Evolutionary conservation across 768 basidiomycete species (phyloP), one percentile per base, ranked within the genome.

Genomic region (Scleroderma bovista): DNA sequence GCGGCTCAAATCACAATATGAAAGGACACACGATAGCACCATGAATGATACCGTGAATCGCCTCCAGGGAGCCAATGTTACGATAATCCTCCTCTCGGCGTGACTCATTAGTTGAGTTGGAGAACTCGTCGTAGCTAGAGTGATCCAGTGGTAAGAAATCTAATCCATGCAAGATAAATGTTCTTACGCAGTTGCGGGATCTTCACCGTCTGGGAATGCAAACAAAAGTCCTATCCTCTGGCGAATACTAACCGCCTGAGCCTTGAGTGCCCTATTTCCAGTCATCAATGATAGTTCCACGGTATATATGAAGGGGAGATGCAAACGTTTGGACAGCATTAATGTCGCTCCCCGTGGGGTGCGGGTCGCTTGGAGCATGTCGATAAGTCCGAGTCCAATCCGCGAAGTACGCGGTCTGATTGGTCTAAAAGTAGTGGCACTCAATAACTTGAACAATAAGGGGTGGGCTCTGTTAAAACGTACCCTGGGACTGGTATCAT

Each of bases 121-220:
- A 65, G 33, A 64, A 66, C 12, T 62, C 57, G 17, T 66, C 62
- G 42, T 64, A 65, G 22, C 64, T 64, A 17, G 17, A 41, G n/a
- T 15, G 13, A 40, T 50, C 2, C 26, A 29, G 5, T 29, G 26
- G 26, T 29, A 29, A 29, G 26, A 29, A 29, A 29, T 29, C 9
- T 29, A 29, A 9, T 11, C 38, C 50, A 6, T 23, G 23, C 19
- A 7, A 40, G 9, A n/a, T 9, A 17, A 8, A 34, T n/a, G 10
- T 24, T 17, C 44, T 51, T 39, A 59, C 61, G 51, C 48, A 26
- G 40, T n/a, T 17, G 48, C 41, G n/a, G 53, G 16, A 37, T 57
- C 36, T 45, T 52, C 51, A 9, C 24, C 32, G 22, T 59, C 57
- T 16, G 49, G 46, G 51, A 53, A 61, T 15, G 51, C 31, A 51